phyloP scores from a whole-genome alignment of 257 asterid genomes.

The Ophiorrhiza pumila region DNA sequence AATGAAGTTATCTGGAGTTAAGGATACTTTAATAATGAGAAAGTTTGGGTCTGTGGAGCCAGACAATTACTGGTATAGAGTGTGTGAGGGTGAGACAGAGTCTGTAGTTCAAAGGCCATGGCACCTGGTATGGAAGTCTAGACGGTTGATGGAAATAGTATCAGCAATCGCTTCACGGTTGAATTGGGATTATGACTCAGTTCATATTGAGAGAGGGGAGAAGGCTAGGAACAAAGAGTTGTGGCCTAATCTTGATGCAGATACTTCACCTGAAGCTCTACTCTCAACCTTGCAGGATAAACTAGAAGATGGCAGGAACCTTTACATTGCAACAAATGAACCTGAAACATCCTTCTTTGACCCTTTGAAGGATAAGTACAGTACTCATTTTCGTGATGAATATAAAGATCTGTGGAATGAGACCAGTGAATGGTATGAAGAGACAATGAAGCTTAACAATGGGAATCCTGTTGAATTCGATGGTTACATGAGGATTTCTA shows the following conservation, averaged over 20 bases:
- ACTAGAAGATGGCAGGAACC: slow-evolving; percentile 52
- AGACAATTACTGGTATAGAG: slow-evolving; percentile 74
- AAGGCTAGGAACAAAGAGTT: slow-evolving; percentile 47
- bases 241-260: slow-evolving; percentile 70
- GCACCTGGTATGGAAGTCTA: slow-evolving; percentile 63
- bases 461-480: slow-evolving; percentile 79
- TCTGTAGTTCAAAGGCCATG: slow-evolving; percentile 65
- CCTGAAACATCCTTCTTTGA: slow-evolving; percentile 41
- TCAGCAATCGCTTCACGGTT: slow-evolving; percentile 56
- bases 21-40: slow-evolving; percentile 64
- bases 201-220: slow-evolving; percentile 71
- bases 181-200: slow-evolving; percentile 74
- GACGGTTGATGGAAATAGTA: slow-evolving; percentile 57
- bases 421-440: slow-evolving; percentile 69
- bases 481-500: slow-evolving; percentile 70
- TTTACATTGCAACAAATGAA: slow-evolving; percentile 68
- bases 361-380: slow-evolving; percentile 68
- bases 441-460: slow-evolving; percentile 53
- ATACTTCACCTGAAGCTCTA: slow-evolving; percentile 58
- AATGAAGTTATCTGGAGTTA: slow-evolving; percentile 47
- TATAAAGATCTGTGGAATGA: slow-evolving; percentile 69
- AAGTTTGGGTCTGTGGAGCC: slow-evolving; percentile 72
- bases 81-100: slow-evolving; percentile 73
- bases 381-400: slow-evolving; percentile 71
- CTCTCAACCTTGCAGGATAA: slow-evolving; percentile 41